Conservation (phyloP, 139 green algal genomes). For the Chlorella sp. region DNA sequence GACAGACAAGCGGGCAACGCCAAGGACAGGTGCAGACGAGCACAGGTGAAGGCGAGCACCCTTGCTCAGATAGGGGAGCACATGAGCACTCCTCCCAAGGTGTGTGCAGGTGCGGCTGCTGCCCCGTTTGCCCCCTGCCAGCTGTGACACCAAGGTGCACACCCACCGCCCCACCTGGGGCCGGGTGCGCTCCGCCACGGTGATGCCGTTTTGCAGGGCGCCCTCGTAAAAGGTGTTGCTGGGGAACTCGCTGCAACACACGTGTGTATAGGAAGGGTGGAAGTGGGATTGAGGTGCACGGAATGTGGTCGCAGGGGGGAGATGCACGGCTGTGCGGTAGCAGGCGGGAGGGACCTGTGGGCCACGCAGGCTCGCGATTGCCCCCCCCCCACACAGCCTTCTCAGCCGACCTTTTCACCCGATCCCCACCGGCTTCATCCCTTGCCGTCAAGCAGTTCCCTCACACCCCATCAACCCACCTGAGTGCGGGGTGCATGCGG, state of each 20-base stretch:
- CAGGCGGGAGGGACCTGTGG: background rate
- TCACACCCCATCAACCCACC: background rate
- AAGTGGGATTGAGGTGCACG: background rate
- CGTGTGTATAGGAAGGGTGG: background rate
- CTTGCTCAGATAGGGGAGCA: too few relatives aligned
- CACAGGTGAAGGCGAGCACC: too few relatives aligned
- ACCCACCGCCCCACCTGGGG: slow-evolving; percentile 28
- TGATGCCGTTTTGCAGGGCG: slow-evolving; percentile 90
- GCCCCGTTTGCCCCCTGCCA: too few relatives aligned
- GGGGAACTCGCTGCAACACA: slow-evolving; percentile 83
- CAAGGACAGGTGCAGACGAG: too few relatives aligned
- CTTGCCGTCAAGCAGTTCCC: background rate
- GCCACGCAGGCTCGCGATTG: too few relatives aligned
- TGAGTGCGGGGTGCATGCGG: slow-evolving; percentile 97
- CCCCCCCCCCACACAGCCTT: too few relatives aligned
- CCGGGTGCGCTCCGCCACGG: slow-evolving; percentile 61
- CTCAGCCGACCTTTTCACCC: too few relatives aligned
- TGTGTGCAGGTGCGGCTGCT: too few relatives aligned
- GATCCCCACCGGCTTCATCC: too few relatives aligned
- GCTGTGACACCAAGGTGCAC: background rate
- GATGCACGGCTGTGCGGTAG: background rate
- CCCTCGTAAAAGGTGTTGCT: slow-evolving; percentile 98
- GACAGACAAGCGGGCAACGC: too few relatives aligned
- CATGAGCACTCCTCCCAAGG: too few relatives aligned
- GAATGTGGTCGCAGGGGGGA: background rate